Evolutionary conservation across 345 rosid species (phyloP).

Genomic region (Rhizophora mangle): DNA sequence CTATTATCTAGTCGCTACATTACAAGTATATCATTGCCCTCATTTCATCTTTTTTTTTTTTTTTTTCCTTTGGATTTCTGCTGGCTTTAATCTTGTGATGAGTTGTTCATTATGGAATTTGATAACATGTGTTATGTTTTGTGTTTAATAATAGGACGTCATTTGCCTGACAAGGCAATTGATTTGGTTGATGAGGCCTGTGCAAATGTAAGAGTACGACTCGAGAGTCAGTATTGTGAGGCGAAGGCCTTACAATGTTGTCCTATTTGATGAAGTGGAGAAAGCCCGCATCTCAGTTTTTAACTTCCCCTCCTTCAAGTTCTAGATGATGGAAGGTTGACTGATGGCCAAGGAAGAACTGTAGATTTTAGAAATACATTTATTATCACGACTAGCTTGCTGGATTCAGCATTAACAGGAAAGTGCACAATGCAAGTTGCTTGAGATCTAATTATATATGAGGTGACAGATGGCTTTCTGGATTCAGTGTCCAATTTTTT

Average conservation of each 20-base stretch:
- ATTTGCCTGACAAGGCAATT: slow-evolving; percentile 86
- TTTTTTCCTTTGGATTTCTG: too few species aligned
- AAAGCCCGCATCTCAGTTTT: slow-evolving; percentile 83
- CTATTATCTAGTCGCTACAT: slow-evolving; percentile 85
- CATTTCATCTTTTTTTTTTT: too few species aligned
- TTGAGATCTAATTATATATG: slow-evolving; percentile 70
- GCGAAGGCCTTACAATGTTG: slow-evolving; percentile 76
- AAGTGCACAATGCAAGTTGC: slow-evolving; percentile 78
- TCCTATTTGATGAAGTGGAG: slow-evolving; percentile 89
- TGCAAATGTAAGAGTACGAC: slow-evolving; percentile 82
- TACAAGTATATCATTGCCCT: slow-evolving; percentile 42
- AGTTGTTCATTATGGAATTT: too few species aligned
- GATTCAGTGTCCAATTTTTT: too few species aligned
- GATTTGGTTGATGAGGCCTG: slow-evolving; percentile 93
- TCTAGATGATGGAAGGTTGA: slow-evolving; percentile 84
- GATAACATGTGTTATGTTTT: not conserved
- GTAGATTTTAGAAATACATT: slow-evolving; percentile 77
- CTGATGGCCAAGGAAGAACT: slow-evolving; percentile 88
- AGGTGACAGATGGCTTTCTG: slow-evolving; percentile 31
- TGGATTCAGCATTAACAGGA: slow-evolving; percentile 50
- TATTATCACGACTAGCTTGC: slow-evolving; percentile 56
- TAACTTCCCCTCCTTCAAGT: slow-evolving; percentile 78
- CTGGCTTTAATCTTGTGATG: too few species aligned
- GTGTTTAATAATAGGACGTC: slow-evolving; percentile 50
- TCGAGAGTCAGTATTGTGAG: slow-evolving; percentile 82